These are phyloP conservation scores for Lyophyllum atratum DNA, from an alignment of 768 basidiomycete genomes.

Conservation along the genomic window DNA sequence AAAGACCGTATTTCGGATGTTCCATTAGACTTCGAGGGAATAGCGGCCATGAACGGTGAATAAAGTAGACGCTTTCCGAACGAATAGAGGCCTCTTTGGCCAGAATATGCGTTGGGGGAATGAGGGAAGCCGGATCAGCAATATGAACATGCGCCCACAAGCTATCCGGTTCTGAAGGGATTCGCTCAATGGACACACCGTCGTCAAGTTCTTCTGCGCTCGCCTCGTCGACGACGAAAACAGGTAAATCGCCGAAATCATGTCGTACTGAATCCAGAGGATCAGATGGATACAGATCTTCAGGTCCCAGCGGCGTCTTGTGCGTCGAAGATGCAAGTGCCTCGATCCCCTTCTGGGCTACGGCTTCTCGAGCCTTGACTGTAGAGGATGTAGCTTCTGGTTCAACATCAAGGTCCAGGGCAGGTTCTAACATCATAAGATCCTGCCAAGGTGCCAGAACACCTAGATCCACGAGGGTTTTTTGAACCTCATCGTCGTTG, in stretches of 20 bases:
- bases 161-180: conserved; percentile 55
- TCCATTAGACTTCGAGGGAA: conserved; percentile 63
- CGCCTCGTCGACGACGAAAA: conserved; percentile 86
- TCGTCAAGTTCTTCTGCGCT: conserved; percentile 90
- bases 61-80: conserved; percentile 61
- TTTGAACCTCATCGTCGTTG: conserved; percentile 38
- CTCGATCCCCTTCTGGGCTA: conserved; percentile 29
- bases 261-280: conserved; percentile 71
- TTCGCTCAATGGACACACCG: conserved; percentile 81
- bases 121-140: conserved; percentile 84
- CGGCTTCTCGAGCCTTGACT: conserved; percentile 24
- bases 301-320: conserved; percentile 48
- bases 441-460: conserved; percentile 84
- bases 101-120: conserved; percentile 71
- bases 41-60: conserved; percentile 67
- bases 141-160: conserved; percentile 90
- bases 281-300: conserved; percentile 68
- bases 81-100: conserved; percentile 56
- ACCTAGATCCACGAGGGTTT: conserved; percentile 70
- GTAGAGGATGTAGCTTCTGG: conserved; percentile 29
- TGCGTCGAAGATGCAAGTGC: conserved; percentile 16
- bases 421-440: conserved; percentile 40
- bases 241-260: conserved; percentile 80
- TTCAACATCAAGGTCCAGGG: conserved; percentile 36
- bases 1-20: conserved; percentile 40